Conservation (phyloP, 2,329 filamentous ascomycete genomes). For the Rutstroemia sp. region DNA sequence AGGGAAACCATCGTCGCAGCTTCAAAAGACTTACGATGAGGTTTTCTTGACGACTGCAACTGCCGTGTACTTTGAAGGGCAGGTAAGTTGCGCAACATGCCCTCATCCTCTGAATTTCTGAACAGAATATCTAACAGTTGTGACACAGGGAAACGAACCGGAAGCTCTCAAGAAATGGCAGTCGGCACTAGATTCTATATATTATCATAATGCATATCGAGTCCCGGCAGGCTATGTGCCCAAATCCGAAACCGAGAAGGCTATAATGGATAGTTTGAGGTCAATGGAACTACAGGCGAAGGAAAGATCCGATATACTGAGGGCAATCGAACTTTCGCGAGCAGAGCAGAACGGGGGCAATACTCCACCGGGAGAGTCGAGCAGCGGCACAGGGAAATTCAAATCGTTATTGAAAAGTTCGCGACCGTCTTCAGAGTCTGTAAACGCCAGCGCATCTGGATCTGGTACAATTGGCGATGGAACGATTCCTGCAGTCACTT, state of each 20-base stretch:
- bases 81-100: constrained; percentile 46
- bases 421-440: constrained; percentile 5
- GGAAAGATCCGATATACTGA: constrained; percentile 82
- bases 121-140: neutral
- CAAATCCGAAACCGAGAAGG: constrained; percentile 74
- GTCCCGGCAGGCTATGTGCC: constrained; percentile 62
- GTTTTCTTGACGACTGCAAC: constrained; percentile 92
- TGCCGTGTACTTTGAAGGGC: constrained; percentile 89
- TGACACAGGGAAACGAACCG: constrained; percentile 75
- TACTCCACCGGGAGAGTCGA: constrained; percentile 73
- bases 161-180: constrained; percentile 91
- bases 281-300: constrained; percentile 87
- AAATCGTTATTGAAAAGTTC: constrained; percentile 4
- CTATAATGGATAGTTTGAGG: constrained; percentile 71
- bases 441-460: neutral
- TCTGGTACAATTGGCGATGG: constrained; percentile 57
- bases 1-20: constrained; percentile 58
- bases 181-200: constrained; percentile 79
- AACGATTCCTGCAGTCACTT: constrained; percentile 73
- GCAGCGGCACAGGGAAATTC: constrained; percentile 46
- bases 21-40: constrained; percentile 98
- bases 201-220: constrained; percentile 74
- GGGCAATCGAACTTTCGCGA: constrained; percentile 66
- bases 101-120: neutral
- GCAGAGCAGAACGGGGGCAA: constrained; percentile 61